These are phyloP conservation scores for Scenedesmus sp. DNA, from an alignment of 163 green algal species.

Conservation along the genomic window DNA sequence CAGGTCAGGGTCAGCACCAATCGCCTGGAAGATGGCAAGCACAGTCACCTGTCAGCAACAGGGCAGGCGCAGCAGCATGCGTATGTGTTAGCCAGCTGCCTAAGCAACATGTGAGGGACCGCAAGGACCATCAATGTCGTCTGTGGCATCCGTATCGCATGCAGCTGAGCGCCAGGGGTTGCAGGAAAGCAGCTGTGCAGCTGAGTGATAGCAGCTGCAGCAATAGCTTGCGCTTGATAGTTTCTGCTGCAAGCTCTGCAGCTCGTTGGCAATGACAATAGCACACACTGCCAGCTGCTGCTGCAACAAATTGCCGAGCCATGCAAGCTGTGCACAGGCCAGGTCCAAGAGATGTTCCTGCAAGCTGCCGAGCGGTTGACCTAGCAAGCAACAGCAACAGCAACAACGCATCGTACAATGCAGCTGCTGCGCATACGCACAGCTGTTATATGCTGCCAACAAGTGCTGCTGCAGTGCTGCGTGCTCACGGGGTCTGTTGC, in stretches of 20 bases:
- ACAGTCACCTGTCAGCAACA: slow-evolving; percentile 69
- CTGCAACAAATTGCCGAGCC: too few species aligned
- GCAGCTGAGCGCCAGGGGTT: not conserved
- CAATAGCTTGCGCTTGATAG: too few species aligned
- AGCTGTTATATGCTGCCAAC: not conserved
- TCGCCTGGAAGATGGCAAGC: slow-evolving; percentile 78
- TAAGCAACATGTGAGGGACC: not conserved
- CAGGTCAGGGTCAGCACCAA: slow-evolving; percentile 76
- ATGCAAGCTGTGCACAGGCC: too few species aligned
- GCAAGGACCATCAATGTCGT: not conserved
- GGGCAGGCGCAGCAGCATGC: not conserved
- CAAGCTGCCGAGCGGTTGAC: too few species aligned
- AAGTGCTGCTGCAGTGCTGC: not conserved
- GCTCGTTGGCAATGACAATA: not conserved
- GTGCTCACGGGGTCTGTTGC: slow-evolving; percentile 77
- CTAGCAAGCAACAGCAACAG: not conserved
- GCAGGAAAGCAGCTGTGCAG: not conserved
- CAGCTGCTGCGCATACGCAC: too few species aligned
- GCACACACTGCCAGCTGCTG: too few species aligned
- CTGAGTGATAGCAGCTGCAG: too few species aligned
- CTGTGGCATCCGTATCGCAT: not conserved
- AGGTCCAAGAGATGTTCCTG: too few species aligned
- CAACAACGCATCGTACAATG: not conserved
- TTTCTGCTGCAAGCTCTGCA: not conserved
- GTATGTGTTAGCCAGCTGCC: not conserved